Percentiles rank a stretch among this genome's conserved stretches.
Conservation (phyloP, 1,139 yeast species). For the Debaryomyces udenii region DNA sequence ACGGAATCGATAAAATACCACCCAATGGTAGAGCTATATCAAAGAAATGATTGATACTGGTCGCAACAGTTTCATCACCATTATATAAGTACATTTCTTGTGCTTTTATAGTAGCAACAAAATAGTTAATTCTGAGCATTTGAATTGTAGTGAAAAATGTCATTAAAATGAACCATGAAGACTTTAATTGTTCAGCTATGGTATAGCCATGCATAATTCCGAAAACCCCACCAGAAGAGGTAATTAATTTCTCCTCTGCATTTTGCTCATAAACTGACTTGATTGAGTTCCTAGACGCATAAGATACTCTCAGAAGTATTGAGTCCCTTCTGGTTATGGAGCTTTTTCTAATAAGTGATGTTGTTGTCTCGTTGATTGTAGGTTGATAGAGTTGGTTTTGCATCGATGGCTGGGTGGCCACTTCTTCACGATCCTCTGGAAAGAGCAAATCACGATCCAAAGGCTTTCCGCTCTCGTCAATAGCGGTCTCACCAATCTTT, state of each 20-base stretch:
- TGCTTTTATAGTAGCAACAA: slow-evolving; percentile 82
- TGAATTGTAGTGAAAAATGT: slow-evolving; percentile 78
- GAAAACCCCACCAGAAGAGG: slow-evolving; percentile 72
- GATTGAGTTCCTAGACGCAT: slow-evolving; percentile 35
- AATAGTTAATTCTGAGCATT: slow-evolving; percentile 88
- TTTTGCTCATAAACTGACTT: slow-evolving; percentile 68
- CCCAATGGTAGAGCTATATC: slow-evolving; percentile 88
- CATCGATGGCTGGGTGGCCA: slow-evolving; percentile 9
- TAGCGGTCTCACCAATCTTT: slow-evolving; percentile 67
- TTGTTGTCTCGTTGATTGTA: slow-evolving; percentile 45
- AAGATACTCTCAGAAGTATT: slow-evolving; percentile 35
- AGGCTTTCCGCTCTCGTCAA: slow-evolving; percentile 64
- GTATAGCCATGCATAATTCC: slow-evolving; percentile 78
- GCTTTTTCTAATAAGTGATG: slow-evolving; percentile 42
- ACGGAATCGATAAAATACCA: slow-evolving; percentile 81
- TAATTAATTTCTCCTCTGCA: slow-evolving; percentile 57
- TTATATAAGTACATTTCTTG: slow-evolving; percentile 71
- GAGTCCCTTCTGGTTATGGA: slow-evolving; percentile 41
- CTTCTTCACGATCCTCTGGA: slow-evolving; percentile 36
- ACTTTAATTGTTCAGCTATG: slow-evolving; percentile 62
- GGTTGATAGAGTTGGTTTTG: slow-evolving; percentile 30
- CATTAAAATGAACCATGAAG: slow-evolving; percentile 82
- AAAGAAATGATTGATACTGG: slow-evolving; percentile 67
- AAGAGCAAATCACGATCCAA: slow-evolving; percentile 40
- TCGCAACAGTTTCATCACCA: slow-evolving; percentile 55